These are phyloP conservation scores for Paraphaeosphaeria minitans DNA, from an alignment of 2,329 filamentous ascomycete genomes.

Conservation along the genomic window DNA sequence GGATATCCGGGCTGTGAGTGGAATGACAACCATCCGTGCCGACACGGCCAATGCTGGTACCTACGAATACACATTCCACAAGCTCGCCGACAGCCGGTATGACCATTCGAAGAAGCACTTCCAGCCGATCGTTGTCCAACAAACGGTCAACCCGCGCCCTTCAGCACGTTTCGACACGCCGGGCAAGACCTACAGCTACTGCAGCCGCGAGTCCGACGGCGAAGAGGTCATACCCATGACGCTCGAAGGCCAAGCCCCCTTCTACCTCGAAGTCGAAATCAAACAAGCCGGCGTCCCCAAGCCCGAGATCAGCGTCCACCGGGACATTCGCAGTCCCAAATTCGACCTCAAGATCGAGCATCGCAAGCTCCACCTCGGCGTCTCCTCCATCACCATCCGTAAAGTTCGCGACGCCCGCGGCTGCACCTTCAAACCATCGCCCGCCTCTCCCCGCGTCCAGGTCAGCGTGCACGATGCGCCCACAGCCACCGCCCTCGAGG, in stretches of 20 bases:
- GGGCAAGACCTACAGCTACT: constrained; percentile 94
- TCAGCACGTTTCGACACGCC: constrained; percentile 81
- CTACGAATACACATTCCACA: constrained; percentile 85
- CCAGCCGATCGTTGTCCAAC: constrained; percentile 71
- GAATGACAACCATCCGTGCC: constrained; percentile 78
- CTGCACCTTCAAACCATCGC: constrained; percentile 74
- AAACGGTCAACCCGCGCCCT: constrained; percentile 83
- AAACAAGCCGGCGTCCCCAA: constrained; percentile 84
- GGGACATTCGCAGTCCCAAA: constrained; percentile 74
- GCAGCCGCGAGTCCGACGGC: constrained; percentile 78
- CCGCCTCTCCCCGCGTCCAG: constrained; percentile 76
- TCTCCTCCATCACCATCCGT: constrained; percentile 85
- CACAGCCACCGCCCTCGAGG: constrained; percentile 85
- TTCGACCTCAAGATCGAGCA: constrained; percentile 86
- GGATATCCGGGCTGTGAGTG: constrained; percentile 76
- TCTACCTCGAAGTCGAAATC: constrained; percentile 89
- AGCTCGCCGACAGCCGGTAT: constrained; percentile 86
- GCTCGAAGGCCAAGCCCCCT: constrained; percentile 82
- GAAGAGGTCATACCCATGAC: constrained; percentile 89
- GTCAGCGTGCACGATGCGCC: constrained; percentile 93
- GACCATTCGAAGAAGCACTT: constrained; percentile 71
- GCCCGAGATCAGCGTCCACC: constrained; percentile 80
- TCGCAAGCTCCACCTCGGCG: constrained; percentile 82
- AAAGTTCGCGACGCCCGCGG: constrained; percentile 86
- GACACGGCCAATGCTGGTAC: constrained; percentile 82